Evolutionary conservation across 1,284 basidiomycete genomes (phyloP), one percentile per base, ranked within the genome.

Genomic region (Rhizopogon parksii): DNA sequence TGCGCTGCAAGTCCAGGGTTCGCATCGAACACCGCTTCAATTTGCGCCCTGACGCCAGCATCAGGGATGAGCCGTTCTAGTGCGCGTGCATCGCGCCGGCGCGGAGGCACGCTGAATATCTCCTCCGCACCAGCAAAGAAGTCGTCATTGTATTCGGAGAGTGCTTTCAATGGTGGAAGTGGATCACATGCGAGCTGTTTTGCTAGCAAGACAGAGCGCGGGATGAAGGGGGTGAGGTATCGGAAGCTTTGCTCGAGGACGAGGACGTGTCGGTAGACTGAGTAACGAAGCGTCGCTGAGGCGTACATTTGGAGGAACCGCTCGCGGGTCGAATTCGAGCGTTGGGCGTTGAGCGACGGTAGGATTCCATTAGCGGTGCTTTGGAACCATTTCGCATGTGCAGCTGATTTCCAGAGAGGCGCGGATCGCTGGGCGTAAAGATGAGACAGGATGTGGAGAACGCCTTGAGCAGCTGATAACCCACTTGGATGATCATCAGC

Each of bases 341-440:
- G 69, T 14, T 69, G 61, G 48, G 68, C 62, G 57, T 57, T 58
- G 52, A 55, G 58, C 69, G 49, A 54, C 59, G 47, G 65, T 64
- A 60, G 60, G 78, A 49, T 56, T 5, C 73, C 62, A 19, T 66
- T 66, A 19, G 83, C 71, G 2, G 82, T 83, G 9, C 68, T 64
- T 2, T 77, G 62, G 58, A 96, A 82, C 91, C 93, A 96, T 0
- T 75, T 60, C 0, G 78, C 65, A n/a, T 79, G 71, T 0, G 67
- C 61, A 0, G 84, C 69, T 8, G 85, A 79, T 70, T 94, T 95
- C 92, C 92, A 96, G 6, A 95, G 66, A 0, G 83, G 68, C 12
- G 71, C 74, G 0, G 88, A 86, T 6, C 90, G 85, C 42, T 85
- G 80, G 1, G 78, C 88, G 65, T 96, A 96, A 32, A 95, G 79